These are phyloP conservation scores for Phytophthora palmivora DNA, from an alignment of 352 stramenopile species.

Conservation along the genomic window DNA sequence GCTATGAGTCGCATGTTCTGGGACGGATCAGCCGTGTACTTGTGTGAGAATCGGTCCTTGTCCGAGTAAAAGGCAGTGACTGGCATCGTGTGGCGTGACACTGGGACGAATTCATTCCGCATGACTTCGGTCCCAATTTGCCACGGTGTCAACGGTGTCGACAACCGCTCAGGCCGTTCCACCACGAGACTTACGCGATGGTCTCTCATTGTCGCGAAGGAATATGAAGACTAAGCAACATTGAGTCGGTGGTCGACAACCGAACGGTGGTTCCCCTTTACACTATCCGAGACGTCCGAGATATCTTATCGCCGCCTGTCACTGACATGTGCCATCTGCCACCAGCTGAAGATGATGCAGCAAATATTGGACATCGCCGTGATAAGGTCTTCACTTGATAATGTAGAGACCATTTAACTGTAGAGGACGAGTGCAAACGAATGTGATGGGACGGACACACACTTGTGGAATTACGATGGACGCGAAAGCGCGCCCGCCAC, in stretches of 20 bases:
- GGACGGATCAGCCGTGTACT: conserved; percentile 20
- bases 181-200: conserved; percentile 27
- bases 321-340: conserved; percentile 27
- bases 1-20: conserved; percentile 35
- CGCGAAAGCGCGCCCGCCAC: conserved; percentile 8
- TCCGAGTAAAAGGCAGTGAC: conserved; percentile 39
- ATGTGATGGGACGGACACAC: conserved; percentile 8
- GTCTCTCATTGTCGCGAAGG: conserved; percentile 22
- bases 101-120: conserved; percentile 15
- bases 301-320: conserved; percentile 37
- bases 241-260: not conserved
- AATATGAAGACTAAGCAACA: conserved; percentile 1
- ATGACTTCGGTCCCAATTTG: conserved; percentile 30
- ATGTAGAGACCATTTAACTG: conserved; percentile 12
- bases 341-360: conserved; percentile 17
- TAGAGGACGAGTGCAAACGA: conserved; percentile 23
- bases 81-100: conserved; percentile 9
- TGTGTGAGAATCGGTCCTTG: conserved; percentile 31
- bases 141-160: conserved; percentile 29
- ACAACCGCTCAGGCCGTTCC: conserved; percentile 16
- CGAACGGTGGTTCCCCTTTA: conserved; percentile 10
- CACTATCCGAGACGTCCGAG: conserved; percentile 24
- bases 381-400: conserved; percentile 2
- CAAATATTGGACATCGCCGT: conserved; percentile 2
- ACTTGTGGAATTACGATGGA: conserved; percentile 11